phyloP scores from a whole-genome alignment of 1,139 yeast species.

The Hansenula lynferdii region DNA sequence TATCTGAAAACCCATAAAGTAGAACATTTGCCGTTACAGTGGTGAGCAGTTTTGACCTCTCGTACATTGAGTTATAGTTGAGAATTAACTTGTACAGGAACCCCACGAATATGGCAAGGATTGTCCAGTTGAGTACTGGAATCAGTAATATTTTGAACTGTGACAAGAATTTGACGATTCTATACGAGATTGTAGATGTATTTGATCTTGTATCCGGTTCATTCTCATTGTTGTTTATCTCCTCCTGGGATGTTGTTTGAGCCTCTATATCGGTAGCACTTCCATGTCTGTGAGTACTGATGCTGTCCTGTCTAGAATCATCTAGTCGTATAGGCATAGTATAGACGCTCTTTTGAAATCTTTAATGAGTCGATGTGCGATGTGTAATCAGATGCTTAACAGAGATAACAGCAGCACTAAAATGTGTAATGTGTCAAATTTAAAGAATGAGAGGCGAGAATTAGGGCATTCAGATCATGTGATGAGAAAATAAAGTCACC shows the following conservation, averaged over 20 bases:
- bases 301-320: slow-evolving; percentile 1
- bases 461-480: too few relatives aligned
- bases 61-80: slow-evolving; percentile 60
- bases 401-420: too few relatives aligned
- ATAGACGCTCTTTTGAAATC: too few relatives aligned
- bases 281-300: not conserved
- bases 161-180: slow-evolving; percentile 15
- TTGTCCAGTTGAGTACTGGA: slow-evolving; percentile 51
- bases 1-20: slow-evolving; percentile 83
- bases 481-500: too few relatives aligned
- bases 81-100: slow-evolving; percentile 50
- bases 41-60: slow-evolving; percentile 63
- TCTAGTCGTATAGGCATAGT: slow-evolving; percentile 1
- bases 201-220: too few relatives aligned
- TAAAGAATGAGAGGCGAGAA: too few relatives aligned
- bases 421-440: too few relatives aligned
- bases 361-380: too few relatives aligned
- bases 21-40: slow-evolving; percentile 80
- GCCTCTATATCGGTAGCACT: not conserved
- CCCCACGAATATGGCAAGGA: slow-evolving; percentile 43
- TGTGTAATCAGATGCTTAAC: too few relatives aligned
- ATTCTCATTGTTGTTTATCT: slow-evolving; percentile 11
- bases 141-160: slow-evolving; percentile 20
- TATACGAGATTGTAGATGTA: slow-evolving; percentile 14
- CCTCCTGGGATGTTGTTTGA: slow-evolving; percentile 4